Evolutionary conservation across 441 rosid genomes (phyloP).

Genomic region (Dalechampia spathulata): DNA sequence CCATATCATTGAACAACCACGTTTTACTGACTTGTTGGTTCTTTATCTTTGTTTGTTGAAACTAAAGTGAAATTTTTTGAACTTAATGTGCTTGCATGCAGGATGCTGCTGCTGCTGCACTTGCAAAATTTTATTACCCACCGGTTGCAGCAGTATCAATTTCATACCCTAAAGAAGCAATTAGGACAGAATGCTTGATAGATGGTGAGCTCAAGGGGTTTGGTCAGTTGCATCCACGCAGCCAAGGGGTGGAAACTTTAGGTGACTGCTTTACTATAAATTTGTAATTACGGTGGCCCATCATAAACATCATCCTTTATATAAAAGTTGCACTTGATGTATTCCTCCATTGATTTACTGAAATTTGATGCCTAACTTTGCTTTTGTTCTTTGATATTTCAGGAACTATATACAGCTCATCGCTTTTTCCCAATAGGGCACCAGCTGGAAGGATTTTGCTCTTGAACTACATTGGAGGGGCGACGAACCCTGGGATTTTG

Average conservation of each 20-base stretch:
- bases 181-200: constrained; percentile 61
- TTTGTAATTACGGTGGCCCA: not conserved
- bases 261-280: constrained; percentile 31
- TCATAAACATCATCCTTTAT: constrained; percentile 8
- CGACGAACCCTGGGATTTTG: constrained; percentile 60
- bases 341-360: not conserved
- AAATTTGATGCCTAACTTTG: not conserved
- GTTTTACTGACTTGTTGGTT: not conserved
- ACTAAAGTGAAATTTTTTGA: no score
- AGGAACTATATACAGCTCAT: constrained; percentile 82
- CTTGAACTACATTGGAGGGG: constrained; percentile 78
- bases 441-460: constrained; percentile 72
- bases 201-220: constrained; percentile 94
- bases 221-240: constrained; percentile 94
- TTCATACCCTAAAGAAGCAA: constrained; percentile 86
- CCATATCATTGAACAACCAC: not conserved
- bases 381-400: constrained; percentile 11
- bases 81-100: constrained; percentile 21
- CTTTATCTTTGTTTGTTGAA: not conserved
- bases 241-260: constrained; percentile 94
- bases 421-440: constrained; percentile 82
- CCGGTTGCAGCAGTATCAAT: constrained; percentile 92
- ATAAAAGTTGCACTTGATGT: not conserved
- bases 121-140: constrained; percentile 82
- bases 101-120: constrained; percentile 75